Percentiles rank a stretch among this genome's conserved stretches.
phyloP scores from a whole-genome alignment of 2,329 filamentous ascomycete genomes.

The Calonectria leucothoes region DNA sequence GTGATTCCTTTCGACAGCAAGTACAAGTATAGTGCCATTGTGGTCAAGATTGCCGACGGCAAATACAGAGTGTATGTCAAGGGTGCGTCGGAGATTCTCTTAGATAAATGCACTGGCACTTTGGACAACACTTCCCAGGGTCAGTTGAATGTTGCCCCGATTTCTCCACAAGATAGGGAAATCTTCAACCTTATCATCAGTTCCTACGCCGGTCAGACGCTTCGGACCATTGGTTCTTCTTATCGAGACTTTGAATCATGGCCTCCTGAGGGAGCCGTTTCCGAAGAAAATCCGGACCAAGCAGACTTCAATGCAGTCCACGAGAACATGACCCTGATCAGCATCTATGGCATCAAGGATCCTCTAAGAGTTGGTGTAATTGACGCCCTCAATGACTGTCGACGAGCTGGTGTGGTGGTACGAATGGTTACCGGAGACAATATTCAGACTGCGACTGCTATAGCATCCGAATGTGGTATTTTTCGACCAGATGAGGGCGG shows the following conservation, averaged over 20 bases:
- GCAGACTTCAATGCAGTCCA: slow-evolving; percentile 66
- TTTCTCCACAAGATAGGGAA: slow-evolving; percentile 63
- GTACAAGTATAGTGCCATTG: slow-evolving; percentile 68
- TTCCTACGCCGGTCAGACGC: slow-evolving; percentile 71
- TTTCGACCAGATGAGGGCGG: slow-evolving; percentile 68
- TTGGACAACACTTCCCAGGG: slow-evolving; percentile 62
- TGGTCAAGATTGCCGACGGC: slow-evolving; percentile 58
- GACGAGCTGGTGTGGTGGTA: slow-evolving; percentile 74
- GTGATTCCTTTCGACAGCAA: slow-evolving; percentile 66
- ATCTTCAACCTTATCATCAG: slow-evolving; percentile 66
- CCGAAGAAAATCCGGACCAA: slow-evolving; percentile 67
- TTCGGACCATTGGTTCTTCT: slow-evolving; percentile 79
- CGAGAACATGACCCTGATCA: slow-evolving; percentile 52
- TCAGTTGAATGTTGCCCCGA: slow-evolving; percentile 61
- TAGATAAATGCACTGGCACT: slow-evolving; percentile 61
- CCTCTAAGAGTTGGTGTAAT: slow-evolving; percentile 72
- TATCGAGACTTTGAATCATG: slow-evolving; percentile 79
- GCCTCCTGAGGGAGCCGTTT: slow-evolving; percentile 74
- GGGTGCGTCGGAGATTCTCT: slow-evolving; percentile 67
- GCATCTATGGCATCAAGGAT: slow-evolving; percentile 73
- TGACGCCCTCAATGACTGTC: slow-evolving; percentile 72
- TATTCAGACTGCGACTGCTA: slow-evolving; percentile 56
- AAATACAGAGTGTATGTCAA: slow-evolving; percentile 64
- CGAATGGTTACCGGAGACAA: slow-evolving; percentile 71
- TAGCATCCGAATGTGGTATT: slow-evolving; percentile 58